phyloP scores from a whole-genome alignment of 495 filamentous ascomycete species.

The Podospora bellae-mahoneyi region DNA sequence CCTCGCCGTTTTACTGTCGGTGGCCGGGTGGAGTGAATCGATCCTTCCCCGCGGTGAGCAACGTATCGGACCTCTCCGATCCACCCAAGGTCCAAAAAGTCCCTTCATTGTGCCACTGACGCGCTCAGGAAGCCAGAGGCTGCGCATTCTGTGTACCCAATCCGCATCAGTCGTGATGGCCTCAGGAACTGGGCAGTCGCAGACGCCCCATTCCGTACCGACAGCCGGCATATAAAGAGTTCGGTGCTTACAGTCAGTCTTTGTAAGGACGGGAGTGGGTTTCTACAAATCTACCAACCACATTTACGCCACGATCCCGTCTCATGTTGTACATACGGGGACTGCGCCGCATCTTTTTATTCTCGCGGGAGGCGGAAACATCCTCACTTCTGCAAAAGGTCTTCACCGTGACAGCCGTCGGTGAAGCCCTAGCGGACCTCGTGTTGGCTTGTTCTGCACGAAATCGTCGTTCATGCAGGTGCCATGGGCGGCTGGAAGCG shows the following conservation, averaged over 20 bases:
- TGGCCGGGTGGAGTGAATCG: not conserved
- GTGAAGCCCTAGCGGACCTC: not conserved
- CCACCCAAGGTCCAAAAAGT: not conserved
- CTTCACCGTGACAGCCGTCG: not conserved
- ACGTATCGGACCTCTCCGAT: conserved; percentile 6
- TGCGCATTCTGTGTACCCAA: not conserved
- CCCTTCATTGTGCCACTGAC: not conserved
- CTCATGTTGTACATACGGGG: not conserved
- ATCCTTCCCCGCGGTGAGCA: not conserved
- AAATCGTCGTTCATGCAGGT: not conserved
- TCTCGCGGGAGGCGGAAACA: conserved; percentile 8
- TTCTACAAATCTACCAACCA: not conserved
- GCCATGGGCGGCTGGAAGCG: not conserved
- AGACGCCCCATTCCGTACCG: not conserved
- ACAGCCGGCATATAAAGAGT: not conserved
- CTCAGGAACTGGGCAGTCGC: not conserved
- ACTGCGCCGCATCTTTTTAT: conserved; percentile 14
- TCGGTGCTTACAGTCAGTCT: not conserved
- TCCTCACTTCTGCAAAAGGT: not conserved
- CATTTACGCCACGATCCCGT: conserved; percentile 9
- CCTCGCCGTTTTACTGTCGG: not conserved
- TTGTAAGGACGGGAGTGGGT: not conserved
- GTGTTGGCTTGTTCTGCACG: not conserved
- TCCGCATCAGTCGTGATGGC: not conserved
- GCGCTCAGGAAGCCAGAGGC: not conserved